Base-by-base conservation (phyloP, 306 rosid genomes). In the Abrus pulchellus region DNA sequence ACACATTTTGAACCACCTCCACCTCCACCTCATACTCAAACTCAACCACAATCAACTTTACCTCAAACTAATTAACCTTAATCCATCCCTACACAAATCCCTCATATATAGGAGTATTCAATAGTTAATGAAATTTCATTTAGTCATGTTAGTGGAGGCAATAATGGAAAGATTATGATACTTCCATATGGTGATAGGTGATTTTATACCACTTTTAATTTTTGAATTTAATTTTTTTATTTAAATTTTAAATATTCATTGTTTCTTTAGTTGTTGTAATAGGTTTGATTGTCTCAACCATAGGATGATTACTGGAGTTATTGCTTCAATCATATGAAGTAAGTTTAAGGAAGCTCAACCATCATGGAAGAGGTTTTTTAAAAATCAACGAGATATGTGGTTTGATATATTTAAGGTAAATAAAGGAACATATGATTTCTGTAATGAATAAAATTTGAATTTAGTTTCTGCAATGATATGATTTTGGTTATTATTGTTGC, bases 101-200 rank as follows among this genome's bases (percentile, higher is more conserved):
- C 56, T 41, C 8, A 13, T 20, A 11, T 9, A 8, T 41, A 57
- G 41, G 78, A 56, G 11, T 56, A 11, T 41, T 28, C 78, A 11
- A 28, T 74, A 55, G 43, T 41, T 43, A 59, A 60, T 20, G 41
- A 3, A 13, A 20, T 38, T 57, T 60, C 66, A 60, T 63, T 73
- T 36, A 27, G n/a, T 44, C 73, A 76, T 36, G 48, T 11, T 1
- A 76, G 33, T 50, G 64, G 20, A 49, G 73, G 44, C 33, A 64
- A n/a, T 63, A 27, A 2, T 11, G 54, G 5, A 13, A 54, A 41
- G 41, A 43, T 78, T 6, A 28, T 72, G 13, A 55, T 78, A 43
- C 59, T 78, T 41, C 82, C 75, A 29, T 55, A 77, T 53, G 82
- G 75, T 20, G 82, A 77, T 38, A 75, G 82, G 82, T 77, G 47